Evolutionary conservation across 2,329 filamentous ascomycete species (phyloP), one percentile per base, ranked within the genome.

Genomic region (Cytospora paraplurivora): DNA sequence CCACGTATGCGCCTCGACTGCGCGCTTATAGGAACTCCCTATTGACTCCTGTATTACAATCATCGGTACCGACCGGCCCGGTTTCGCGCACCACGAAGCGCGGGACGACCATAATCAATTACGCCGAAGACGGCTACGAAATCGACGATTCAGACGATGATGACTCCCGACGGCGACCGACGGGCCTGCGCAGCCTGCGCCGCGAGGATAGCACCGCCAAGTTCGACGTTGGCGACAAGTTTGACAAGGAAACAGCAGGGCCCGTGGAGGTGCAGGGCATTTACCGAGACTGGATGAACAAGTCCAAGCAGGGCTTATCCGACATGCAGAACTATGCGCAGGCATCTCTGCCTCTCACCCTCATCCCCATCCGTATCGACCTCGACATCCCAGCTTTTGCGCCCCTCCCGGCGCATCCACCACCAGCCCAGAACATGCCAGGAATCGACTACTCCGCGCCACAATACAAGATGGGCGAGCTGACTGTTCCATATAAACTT

Each of bases 321-420:
- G 86, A 88, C 66, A 76, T 86, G 68, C 85, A 88, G 67, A 85
- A 82, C 70, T 82, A 83, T 58, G 84, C 85, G 3, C 86, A 89
- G 70, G 88, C 92, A 41, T 87, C 87, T 56, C 84, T 99, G 41
- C 95, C 95, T 5, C 84, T 96, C 57, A 97, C 92, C 0, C 82
- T 98, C 59, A 94, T 99, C 65, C 95, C 95, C 19, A 97, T 99
- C 71, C 91, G 94, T 65, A 96, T 99, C 76, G 95, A 99, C 73
- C 83, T 98, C 74, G 94, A 98, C 73, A 88, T 99, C 37, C 88
- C 92, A 55, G 82, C 92, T 62, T 95, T 90, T 77, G 81, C 85
- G 12, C 89, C 91, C 13, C 79, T 85, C 38, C 80, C 89, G 21
- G 81, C 89, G 6, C 81, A 91, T 59, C 88, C 88, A 6, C 79